Percentiles rank a stretch among this genome's conserved stretches.
Evolutionary conservation across 768 basidiomycete genomes (phyloP).

Genomic region (Trametes cinnabarina): DNA sequence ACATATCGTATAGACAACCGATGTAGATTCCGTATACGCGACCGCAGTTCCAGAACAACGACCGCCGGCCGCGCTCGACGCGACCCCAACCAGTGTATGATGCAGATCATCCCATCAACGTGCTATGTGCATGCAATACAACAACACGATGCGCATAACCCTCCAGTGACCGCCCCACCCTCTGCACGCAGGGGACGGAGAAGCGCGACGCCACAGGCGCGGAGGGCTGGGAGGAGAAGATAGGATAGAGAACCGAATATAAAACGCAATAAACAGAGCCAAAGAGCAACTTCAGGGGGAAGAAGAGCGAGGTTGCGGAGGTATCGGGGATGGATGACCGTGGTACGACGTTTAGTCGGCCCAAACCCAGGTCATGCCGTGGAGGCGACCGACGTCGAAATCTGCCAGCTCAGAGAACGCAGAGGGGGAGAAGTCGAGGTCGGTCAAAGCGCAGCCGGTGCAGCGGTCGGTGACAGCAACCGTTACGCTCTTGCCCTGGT

Average conservation of each 20-base stretch:
- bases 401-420: constrained; percentile 54
- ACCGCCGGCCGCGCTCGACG: constrained; percentile 13
- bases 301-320: constrained; percentile 6
- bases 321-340: background rate
- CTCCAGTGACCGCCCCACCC: constrained; percentile 29
- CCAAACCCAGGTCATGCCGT: constrained; percentile 45
- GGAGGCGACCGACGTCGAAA: constrained; percentile 48
- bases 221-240: background rate
- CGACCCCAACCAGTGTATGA: constrained; percentile 15
- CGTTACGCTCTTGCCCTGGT: constrained; percentile 46
- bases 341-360: background rate
- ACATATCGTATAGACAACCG: constrained; percentile 4
- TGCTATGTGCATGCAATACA: constrained; percentile 19
- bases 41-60: constrained; percentile 18
- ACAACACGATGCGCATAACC: constrained; percentile 14
- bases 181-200: constrained; percentile 24
- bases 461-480: constrained; percentile 66
- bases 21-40: constrained; percentile 3
- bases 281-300: constrained; percentile 1
- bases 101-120: constrained; percentile 12
- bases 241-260: constrained; percentile 3
- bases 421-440: constrained; percentile 62
- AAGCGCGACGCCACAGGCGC: constrained; percentile 24
- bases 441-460: constrained; percentile 44
- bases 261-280: constrained; percentile 16